A percentile compares a stretch with the other conserved stretches of the same genome.
Evolutionary conservation across 768 basidiomycete species (phyloP).

Genomic region (Clitopilus passeckerianus): DNA sequence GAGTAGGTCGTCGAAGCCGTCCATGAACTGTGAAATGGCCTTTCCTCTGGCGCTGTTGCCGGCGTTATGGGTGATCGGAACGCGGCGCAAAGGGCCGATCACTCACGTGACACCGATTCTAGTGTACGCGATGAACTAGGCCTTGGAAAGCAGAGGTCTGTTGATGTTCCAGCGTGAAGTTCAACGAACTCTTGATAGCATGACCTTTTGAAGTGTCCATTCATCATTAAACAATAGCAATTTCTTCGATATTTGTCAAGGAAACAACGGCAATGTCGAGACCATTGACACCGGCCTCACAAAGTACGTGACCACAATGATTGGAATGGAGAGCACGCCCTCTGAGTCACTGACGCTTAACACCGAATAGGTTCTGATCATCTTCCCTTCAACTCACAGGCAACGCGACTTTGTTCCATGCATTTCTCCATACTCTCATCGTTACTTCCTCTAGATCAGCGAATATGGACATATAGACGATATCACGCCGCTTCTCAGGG

Average conservation of each 20-base stretch:
- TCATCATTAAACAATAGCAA: too few relatives aligned
- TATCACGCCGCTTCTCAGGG: background rate
- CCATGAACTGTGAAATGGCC: slow-evolving; percentile 39
- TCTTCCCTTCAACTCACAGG: background rate
- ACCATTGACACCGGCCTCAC: background rate
- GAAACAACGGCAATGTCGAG: background rate
- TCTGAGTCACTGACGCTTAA: background rate
- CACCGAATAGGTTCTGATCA: background rate
- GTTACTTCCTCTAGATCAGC: background rate
- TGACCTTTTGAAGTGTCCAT: background rate
- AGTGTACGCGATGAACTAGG: background rate
- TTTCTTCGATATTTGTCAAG: background rate
- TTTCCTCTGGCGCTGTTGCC: background rate
- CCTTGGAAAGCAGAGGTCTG: background rate
- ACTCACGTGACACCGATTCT: background rate
- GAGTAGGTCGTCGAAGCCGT: slow-evolving; percentile 75
- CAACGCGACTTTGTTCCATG: background rate
- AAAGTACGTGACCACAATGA: background rate
- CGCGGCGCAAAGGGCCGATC: background rate
- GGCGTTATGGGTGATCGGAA: background rate
- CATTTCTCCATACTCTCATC: background rate
- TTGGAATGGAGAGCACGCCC: background rate
- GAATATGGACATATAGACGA: background rate
- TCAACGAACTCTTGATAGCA: background rate
- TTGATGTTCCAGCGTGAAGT: background rate